phyloP scores from a whole-genome alignment of 2,329 filamentous ascomycete species.

The Reticulascus tulasneorum region DNA sequence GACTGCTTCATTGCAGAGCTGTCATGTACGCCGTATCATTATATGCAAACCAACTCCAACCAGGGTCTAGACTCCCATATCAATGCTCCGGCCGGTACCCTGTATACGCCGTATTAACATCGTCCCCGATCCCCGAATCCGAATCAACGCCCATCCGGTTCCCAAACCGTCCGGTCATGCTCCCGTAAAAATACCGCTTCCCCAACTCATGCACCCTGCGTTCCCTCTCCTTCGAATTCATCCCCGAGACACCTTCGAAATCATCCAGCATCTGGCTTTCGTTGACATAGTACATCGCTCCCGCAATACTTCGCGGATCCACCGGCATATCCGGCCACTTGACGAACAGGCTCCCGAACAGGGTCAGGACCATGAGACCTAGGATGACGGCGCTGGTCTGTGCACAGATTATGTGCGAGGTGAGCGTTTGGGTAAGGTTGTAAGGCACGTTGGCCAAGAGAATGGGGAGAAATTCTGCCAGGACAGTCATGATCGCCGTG shows the following conservation, averaged over 20 bases:
- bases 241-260: conserved; percentile 10
- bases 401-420: conserved; percentile 36
- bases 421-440: conserved; percentile 34
- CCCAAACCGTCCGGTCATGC: not conserved
- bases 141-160: conserved; percentile 11
- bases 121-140: conserved; percentile 5
- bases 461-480: conserved; percentile 47
- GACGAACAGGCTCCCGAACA: conserved; percentile 36
- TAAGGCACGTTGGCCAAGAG: conserved; percentile 46
- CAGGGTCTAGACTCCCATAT: no score
- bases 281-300: conserved; percentile 39
- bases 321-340: conserved; percentile 41
- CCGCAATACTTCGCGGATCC: conserved; percentile 42
- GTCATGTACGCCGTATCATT: no score
- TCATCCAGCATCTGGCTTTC: conserved; percentile 12
- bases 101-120: conserved; percentile 5
- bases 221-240: conserved; percentile 5
- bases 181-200: conserved; percentile 22
- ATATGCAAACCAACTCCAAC: no score
- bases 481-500: conserved; percentile 37
- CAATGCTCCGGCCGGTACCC: no score
- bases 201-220: conserved; percentile 9
- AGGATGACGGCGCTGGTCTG: conserved; percentile 35
- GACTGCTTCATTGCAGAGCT: no score
- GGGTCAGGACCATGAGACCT: conserved; percentile 36